These are phyloP conservation scores for Thalassiosira mediterranea DNA, from an alignment of 352 stramenopile species.

Conservation along the genomic window DNA sequence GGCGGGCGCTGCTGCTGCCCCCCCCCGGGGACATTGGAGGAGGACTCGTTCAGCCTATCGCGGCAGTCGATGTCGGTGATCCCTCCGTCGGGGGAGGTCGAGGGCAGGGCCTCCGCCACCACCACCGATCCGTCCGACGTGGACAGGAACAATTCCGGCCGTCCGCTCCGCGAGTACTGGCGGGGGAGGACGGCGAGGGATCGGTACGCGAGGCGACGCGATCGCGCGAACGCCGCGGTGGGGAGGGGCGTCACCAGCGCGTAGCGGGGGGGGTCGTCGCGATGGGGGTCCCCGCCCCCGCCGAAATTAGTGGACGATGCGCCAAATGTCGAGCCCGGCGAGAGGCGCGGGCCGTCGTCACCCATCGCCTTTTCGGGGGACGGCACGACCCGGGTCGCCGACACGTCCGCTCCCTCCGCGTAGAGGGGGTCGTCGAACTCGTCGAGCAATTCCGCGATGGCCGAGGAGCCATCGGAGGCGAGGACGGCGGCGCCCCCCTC, in stretches of 20 bases:
- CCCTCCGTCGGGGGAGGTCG: constrained; percentile 55
- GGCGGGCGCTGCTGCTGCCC: constrained; percentile 1
- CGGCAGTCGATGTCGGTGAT: constrained; percentile 78
- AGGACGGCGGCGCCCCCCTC: constrained; percentile 75
- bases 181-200: constrained; percentile 90
- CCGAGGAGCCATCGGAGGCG: constrained; percentile 68
- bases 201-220: constrained; percentile 59
- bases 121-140: constrained; percentile 91
- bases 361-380: constrained; percentile 10
- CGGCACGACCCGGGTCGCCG: constrained; percentile 51
- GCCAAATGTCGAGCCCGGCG: too few species aligned
- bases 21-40: constrained; percentile 73
- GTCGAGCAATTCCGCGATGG: constrained; percentile 81
- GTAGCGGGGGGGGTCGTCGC: constrained; percentile 64
- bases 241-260: constrained; percentile 73
- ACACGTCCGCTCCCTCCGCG: constrained; percentile 58
- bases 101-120: constrained; percentile 59
- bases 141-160: constrained; percentile 92
- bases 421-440: constrained; percentile 80
- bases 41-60: too few species aligned
- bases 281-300: constrained; percentile 10
- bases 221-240: constrained; percentile 62
- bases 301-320: too few species aligned
- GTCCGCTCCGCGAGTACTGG: constrained; percentile 89
- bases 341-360: neutral